Evolutionary conservation across 108 stramenopile species (phyloP).

Genomic region (Epithemia pelagica): DNA sequence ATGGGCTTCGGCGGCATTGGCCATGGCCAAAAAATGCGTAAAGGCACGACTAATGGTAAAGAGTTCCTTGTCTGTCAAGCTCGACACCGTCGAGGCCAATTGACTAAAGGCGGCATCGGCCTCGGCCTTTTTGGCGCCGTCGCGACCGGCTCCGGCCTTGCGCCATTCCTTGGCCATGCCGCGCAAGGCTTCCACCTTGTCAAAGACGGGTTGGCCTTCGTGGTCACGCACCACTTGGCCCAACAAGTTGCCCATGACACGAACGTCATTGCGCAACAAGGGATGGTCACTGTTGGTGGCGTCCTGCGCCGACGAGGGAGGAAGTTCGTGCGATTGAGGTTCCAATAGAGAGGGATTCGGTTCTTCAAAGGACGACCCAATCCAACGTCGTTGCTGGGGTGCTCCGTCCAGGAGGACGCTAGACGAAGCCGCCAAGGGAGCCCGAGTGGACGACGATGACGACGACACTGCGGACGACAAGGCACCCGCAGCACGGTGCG

Average conservation of each 20-base stretch:
- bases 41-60: slow-evolving; percentile 60
- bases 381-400: background rate
- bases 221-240: slow-evolving; percentile 61
- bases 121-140: slow-evolving; percentile 9
- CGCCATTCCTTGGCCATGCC: slow-evolving; percentile 53
- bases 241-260: slow-evolving; percentile 68
- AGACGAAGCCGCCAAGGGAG: background rate
- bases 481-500: background rate
- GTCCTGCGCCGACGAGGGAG: background rate
- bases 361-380: slow-evolving; percentile 7
- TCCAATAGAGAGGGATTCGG: slow-evolving; percentile 9
- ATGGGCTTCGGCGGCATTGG: slow-evolving; percentile 79
- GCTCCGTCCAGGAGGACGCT: too few species aligned
- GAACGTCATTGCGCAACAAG: slow-evolving; percentile 59
- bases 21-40: slow-evolving; percentile 76
- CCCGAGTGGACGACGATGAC: background rate
- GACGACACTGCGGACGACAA: background rate
- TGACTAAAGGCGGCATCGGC: slow-evolving; percentile 36
- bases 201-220: slow-evolving; percentile 49
- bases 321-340: background rate
- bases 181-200: slow-evolving; percentile 64
- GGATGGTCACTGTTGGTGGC: slow-evolving; percentile 28
- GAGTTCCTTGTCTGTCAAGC: slow-evolving; percentile 53
- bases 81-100: slow-evolving; percentile 37
- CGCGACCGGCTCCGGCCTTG: slow-evolving; percentile 37